Conservation (phyloP, 805 yeast species). For the Candida jianshihensis region DNA sequence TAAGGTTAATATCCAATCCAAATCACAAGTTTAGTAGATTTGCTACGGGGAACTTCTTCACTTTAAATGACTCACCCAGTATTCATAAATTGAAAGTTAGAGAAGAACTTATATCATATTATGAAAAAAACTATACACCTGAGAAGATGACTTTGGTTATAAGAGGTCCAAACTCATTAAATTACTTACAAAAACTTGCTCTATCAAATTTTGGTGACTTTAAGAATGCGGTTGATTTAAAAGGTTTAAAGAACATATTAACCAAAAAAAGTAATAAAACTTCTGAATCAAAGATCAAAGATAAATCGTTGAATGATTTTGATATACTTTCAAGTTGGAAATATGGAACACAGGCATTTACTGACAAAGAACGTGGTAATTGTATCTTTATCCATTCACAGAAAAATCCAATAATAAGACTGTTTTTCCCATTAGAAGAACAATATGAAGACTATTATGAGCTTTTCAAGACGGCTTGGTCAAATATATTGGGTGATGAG, state of each 20-base stretch:
- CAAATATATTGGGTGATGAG: constrained; percentile 60
- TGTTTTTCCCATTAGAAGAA: constrained; percentile 36
- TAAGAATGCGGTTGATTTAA: constrained; percentile 6
- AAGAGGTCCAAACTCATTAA: constrained; percentile 61
- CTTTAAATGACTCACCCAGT: constrained; percentile 34
- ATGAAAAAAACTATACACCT: constrained; percentile 34
- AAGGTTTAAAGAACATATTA: constrained; percentile 7
- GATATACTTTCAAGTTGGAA: constrained; percentile 14
- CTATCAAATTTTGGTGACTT: constrained; percentile 34
- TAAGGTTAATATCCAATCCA: constrained; percentile 40
- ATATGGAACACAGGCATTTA: constrained; percentile 20
- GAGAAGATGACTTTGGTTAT: constrained; percentile 51
- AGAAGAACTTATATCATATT: constrained; percentile 32
- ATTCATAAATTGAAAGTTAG: constrained; percentile 29
- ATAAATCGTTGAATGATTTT: constrained; percentile 8
- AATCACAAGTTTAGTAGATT: constrained; percentile 53
- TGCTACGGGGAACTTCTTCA: constrained; percentile 55
- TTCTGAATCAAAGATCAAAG: neutral
- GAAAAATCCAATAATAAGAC: constrained; percentile 31
- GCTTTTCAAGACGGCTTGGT: constrained; percentile 39
- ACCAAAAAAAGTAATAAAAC: constrained; percentile 1
- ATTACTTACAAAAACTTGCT: constrained; percentile 47
- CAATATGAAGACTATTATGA: neutral
- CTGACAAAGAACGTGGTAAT: constrained; percentile 13
- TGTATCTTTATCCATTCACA: constrained; percentile 33